A percentile compares a stretch with the other conserved stretches of the same genome.
These are phyloP conservation scores for Hymenoscyphus albidus DNA, from an alignment of 2,329 filamentous ascomycete genomes.

Conservation along the genomic window DNA sequence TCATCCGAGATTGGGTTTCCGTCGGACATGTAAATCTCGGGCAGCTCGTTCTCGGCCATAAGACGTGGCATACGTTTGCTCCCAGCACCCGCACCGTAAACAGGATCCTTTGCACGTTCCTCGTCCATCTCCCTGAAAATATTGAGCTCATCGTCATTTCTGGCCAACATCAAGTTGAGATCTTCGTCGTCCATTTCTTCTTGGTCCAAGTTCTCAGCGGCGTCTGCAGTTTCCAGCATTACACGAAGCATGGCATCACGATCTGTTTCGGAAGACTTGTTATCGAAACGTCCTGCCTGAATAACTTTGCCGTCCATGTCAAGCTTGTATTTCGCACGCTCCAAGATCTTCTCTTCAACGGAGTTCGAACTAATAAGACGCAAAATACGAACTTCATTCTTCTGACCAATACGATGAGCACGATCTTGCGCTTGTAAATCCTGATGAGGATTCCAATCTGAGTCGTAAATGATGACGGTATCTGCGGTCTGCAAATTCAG, in stretches of 20 bases:
- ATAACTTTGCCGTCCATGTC: conserved; percentile 99
- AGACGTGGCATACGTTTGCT: conserved; percentile 70
- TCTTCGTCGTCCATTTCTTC: conserved; percentile 99
- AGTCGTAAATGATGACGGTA: conserved; percentile 99
- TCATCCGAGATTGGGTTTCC: conserved; percentile 78
- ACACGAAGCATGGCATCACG: conserved; percentile 95
- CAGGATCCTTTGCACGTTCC: conserved; percentile 60
- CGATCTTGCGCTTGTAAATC: conserved; percentile 99
- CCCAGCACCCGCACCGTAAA: conserved; percentile 65
- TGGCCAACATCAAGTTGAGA: conserved; percentile 88
- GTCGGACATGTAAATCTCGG: conserved; percentile 89
- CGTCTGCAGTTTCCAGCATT: conserved; percentile 78
- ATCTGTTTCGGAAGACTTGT: conserved; percentile 98
- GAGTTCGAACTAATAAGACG: conserved; percentile 95
- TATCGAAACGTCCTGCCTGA: conserved; percentile 98
- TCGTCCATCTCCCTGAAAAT: conserved; percentile 82
- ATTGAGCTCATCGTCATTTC: conserved; percentile 72
- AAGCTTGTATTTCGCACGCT: conserved; percentile 94
- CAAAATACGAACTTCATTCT: conserved; percentile 97
- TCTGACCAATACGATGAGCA: conserved; percentile 99
- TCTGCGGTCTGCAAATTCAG: conserved; percentile 96
- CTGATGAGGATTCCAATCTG: conserved; percentile 99
- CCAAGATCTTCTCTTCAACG: conserved; percentile 97
- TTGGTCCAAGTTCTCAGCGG: conserved; percentile 67
- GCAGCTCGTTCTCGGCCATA: conserved; percentile 81